A percentile compares a stretch with the other conserved stretches of the same genome.
These are phyloP conservation scores for Geum urbanum DNA, from an alignment of 306 rosid species.

Conservation along the genomic window DNA sequence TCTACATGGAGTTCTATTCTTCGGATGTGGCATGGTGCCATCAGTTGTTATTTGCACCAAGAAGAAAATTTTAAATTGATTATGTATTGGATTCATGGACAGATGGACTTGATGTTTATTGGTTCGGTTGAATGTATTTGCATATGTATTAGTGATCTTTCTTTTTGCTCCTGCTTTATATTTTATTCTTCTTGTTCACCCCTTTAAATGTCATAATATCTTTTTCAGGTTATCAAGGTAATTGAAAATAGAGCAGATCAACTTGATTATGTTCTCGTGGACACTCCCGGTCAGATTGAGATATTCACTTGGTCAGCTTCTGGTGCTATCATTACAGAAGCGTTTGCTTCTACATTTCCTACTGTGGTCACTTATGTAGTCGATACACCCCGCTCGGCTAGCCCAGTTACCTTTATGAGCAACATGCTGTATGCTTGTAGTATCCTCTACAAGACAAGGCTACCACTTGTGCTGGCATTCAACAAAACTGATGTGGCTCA, in stretches of 20 bases:
- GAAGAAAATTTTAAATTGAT: not conserved
- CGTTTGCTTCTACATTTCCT: slow-evolving; percentile 98
- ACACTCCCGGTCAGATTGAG: slow-evolving; percentile 96
- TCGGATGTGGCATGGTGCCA: not conserved
- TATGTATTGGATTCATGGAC: not conserved
- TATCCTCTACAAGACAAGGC: slow-evolving; percentile 83
- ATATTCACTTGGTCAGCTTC: slow-evolving; percentile 99
- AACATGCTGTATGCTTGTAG: slow-evolving; percentile 94
- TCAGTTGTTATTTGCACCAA: not conserved
- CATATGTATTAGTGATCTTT: not conserved
- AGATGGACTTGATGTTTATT: not conserved
- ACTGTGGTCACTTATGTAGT: slow-evolving; percentile 76
- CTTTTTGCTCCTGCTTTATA: no score
- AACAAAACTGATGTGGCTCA: slow-evolving; percentile 78
- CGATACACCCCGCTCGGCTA: slow-evolving; percentile 83
- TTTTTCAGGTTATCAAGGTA: slow-evolving; percentile 66
- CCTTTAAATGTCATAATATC: slow-evolving; percentile 7
- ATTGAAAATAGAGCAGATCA: slow-evolving; percentile 85
- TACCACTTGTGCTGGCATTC: slow-evolving; percentile 84
- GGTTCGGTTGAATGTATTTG: not conserved
- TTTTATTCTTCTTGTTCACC: not conserved
- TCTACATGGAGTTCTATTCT: no score
- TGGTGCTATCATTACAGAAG: slow-evolving; percentile 94
- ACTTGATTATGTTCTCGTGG: slow-evolving; percentile 92
- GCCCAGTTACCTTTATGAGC: slow-evolving; percentile 91